phyloP scores from a whole-genome alignment of 2,329 filamentous ascomycete species.

The Aaosphaeria pasadenensis region DNA sequence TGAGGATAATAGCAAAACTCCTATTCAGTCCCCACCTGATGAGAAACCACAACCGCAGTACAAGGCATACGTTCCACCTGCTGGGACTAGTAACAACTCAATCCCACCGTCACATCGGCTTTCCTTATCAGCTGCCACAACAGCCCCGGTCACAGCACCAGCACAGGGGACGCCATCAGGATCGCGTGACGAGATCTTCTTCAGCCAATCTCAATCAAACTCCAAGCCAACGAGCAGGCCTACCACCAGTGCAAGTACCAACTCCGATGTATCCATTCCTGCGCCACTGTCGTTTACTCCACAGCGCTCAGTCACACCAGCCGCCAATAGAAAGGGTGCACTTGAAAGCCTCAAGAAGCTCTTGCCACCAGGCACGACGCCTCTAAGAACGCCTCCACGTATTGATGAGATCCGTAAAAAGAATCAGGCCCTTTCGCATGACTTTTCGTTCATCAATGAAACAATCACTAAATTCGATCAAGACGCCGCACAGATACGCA shows the following conservation, averaged over 20 bases:
- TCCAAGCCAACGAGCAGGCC: conserved; percentile 12
- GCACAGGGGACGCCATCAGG: conserved; percentile 6
- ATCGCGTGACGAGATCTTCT: conserved; percentile 36
- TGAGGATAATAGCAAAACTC: conserved; percentile 28
- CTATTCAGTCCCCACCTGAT: conserved; percentile 29
- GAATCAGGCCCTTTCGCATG: conserved; percentile 11
- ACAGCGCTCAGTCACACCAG: conserved; percentile 8
- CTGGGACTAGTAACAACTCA: conserved; percentile 5
- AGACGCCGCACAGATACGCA: conserved; percentile 42
- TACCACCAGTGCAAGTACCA: conserved; percentile 12
- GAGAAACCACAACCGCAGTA: conserved; percentile 22
- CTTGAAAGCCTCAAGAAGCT: conserved; percentile 16
- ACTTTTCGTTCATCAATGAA: conserved; percentile 16
- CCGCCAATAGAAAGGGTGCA: conserved; percentile 10
- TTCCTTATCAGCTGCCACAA: conserved; percentile 17
- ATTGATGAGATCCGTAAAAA: conserved; percentile 21
- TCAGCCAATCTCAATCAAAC: conserved; percentile 12
- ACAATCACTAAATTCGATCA: conserved; percentile 44
- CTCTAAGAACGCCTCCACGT: conserved; percentile 9
- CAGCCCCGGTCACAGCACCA: background rate
- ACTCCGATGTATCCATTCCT: conserved; percentile 20
- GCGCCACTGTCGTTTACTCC: conserved; percentile 22
- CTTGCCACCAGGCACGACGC: conserved; percentile 14
- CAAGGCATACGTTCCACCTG: conserved; percentile 31
- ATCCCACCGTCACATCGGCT: conserved; percentile 17